Base-by-base conservation (phyloP, 1,284 basidiomycete genomes). In the Cronartium ribicola region DNA sequence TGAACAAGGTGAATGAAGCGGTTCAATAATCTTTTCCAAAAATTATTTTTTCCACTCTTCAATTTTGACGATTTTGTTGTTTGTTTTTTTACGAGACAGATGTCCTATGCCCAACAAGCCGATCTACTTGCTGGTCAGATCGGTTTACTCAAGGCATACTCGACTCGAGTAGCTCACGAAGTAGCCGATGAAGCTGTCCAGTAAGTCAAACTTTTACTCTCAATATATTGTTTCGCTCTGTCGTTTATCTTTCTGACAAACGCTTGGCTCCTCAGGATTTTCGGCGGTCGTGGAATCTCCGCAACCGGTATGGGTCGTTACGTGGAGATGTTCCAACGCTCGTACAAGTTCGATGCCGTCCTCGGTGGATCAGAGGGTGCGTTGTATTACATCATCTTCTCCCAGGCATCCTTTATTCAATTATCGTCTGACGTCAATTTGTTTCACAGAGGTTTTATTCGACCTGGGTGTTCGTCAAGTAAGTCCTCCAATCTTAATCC, bases 111-210 rank as follows among this genome's bases (percentile, higher is more conserved):
- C 75, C 87, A 95, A 80, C 92, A 93, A 83, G 81, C 84, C 57
- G 78, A 79, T 75, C 77, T 79, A 75, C 78, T 83, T 39, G 82
- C 79, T 63, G 90, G 90, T 14, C 90, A 86, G 77, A 89, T 92
- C 73, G 91, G 86, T 13, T 84, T 92, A 75, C 82, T 92, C 80
- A 93, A 93, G 84, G 77, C 78, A 29, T 81, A 78, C 78, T 77
- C 77, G 8, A 81, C 81, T 1, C 76, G 80, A 8, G 79, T 82
- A 8, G 79, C 78, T 51, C 78, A 81, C 77, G 78, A 81, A 64
- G 77, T 90, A 17, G 90, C 91, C 17, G 84, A 86, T 66, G 90
- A 91, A 77, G 89, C 90, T 40, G 89, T 92, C 5, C 86, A 92
- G 83, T 74, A 81, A 83, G 73, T 69, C 66, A 77, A 77, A 67